Percentiles rank a stretch among this genome's conserved stretches.
Conservation (phyloP, 345 rosid species). For the Anastatica hierochuntica region DNA sequence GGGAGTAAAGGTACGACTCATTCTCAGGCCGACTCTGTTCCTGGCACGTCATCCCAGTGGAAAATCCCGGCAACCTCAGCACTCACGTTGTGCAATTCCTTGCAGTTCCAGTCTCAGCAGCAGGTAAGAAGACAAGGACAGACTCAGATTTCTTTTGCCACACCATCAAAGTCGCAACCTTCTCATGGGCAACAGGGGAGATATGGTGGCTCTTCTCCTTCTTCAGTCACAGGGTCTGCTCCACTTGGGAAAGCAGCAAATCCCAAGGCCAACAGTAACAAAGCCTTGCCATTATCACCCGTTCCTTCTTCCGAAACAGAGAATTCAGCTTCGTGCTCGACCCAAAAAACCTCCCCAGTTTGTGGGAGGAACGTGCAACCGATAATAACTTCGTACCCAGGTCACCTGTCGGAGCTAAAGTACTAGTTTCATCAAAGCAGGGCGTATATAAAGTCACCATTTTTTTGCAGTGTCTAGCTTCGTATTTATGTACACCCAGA, state of each 20-base stretch:
- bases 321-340: slow-evolving; percentile 27
- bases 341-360: slow-evolving; percentile 42
- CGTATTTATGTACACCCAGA: background rate
- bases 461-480: slow-evolving; percentile 25
- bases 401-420: slow-evolving; percentile 45
- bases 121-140: slow-evolving; percentile 35
- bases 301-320: slow-evolving; percentile 21
- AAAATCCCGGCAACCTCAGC: slow-evolving; percentile 27
- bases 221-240: slow-evolving; percentile 22
- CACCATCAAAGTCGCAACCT: slow-evolving; percentile 23
- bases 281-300: slow-evolving; percentile 16
- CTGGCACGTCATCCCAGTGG: slow-evolving; percentile 31
- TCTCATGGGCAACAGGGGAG: slow-evolving; percentile 28
- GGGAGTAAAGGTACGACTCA: slow-evolving; percentile 27
- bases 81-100: slow-evolving; percentile 14
- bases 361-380: slow-evolving; percentile 56
- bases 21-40: slow-evolving; percentile 20
- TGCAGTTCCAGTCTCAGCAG: slow-evolving; percentile 32
- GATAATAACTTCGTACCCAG: slow-evolving; percentile 33
- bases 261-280: slow-evolving; percentile 23
- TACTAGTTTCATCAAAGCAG: slow-evolving; percentile 23
- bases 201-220: slow-evolving; percentile 23
- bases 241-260: slow-evolving; percentile 26
- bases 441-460: slow-evolving; percentile 6
- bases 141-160: slow-evolving; percentile 44